Conservation (phyloP, 306 rosid species). For the Cicer bijugum region DNA sequence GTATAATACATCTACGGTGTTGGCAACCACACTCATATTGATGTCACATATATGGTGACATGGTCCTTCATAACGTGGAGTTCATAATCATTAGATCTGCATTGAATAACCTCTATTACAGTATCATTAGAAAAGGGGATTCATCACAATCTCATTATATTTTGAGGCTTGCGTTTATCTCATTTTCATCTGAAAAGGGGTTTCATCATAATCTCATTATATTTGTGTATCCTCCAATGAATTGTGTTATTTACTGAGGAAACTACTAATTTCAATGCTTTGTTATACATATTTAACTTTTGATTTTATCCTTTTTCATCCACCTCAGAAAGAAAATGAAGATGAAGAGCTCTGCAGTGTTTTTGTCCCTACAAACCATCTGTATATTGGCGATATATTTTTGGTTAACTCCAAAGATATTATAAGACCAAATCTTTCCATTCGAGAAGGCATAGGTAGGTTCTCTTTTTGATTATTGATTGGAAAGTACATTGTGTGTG, state of each 20-base stretch:
- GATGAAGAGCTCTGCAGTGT: conserved; percentile 93
- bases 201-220: conserved; percentile 26
- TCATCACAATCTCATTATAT: too few relatives aligned
- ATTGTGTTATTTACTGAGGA: conserved; percentile 20
- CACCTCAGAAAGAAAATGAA: conserved; percentile 68
- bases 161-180: conserved; percentile 8
- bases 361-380: conserved; percentile 89
- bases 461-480: conserved; percentile 14
- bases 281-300: conserved; percentile 26
- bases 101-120: conserved; percentile 16
- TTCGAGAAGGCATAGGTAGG: conserved; percentile 92
- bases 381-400: conserved; percentile 82
- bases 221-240: conserved; percentile 24
- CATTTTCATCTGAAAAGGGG: conserved; percentile 23
- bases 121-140: not conserved
- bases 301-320: conserved; percentile 29
- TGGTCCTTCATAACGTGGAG: not conserved
- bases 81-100: conserved; percentile 14
- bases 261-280: conserved; percentile 21
- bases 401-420: conserved; percentile 77
- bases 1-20: not conserved
- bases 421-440: conserved; percentile 86
- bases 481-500: not conserved
- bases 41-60: not conserved
- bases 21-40: not conserved